Base-by-base conservation (phyloP, 2,329 filamentous ascomycete species). In the Tolypocladium sp. region DNA sequence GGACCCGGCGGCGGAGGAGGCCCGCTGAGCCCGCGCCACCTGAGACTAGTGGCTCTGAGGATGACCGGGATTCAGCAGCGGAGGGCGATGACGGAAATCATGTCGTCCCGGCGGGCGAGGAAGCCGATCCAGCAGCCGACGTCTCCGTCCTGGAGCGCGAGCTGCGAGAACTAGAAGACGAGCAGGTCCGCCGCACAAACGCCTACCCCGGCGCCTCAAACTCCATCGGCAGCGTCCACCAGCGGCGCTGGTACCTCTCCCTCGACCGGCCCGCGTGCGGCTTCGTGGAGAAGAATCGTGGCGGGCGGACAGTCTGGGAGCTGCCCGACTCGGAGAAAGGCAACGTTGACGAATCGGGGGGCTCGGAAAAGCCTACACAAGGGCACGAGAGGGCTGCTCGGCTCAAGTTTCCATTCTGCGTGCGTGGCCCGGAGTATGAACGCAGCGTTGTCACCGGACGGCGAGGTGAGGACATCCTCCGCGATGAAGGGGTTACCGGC, bases 131-230 rank as follows among this genome's bases (percentile, higher is more conserved):
- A 4, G 57, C 30, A 1, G 58, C 61, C 3, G 61, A 63, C 8
- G 57, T 62, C n/a, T 75, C 76, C 9, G 69, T 70, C 2, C 70
- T 74, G 63, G 74, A 78, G 57, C 68, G 68, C 41, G 76, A 79
- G 65, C 64, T 77, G 33, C 71, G 71, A 6, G 76, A 82, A 64
- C 67, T 77, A 10, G 76, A 82, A 59, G 79, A 85, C 60, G 77
- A 81, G 44, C 71, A 80, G 35, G 80, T 87, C 30, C 80, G 83
- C 9, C 68, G 69, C 2, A 83, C 79, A 7, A 90, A 90, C 64
- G 85, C 87, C 5, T 90, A 90, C 65, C 73, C 81, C 0, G 87
- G 87, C 6, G 84, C 88, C 0, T 76, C 66, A 1, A 90, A 90
- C 65, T 82, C 78, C 3, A 85, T 90, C 46, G 83, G 81, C 7